Base-by-base conservation (phyloP, 805 yeast genomes). In the Hanseniaspora osmophila region DNA sequence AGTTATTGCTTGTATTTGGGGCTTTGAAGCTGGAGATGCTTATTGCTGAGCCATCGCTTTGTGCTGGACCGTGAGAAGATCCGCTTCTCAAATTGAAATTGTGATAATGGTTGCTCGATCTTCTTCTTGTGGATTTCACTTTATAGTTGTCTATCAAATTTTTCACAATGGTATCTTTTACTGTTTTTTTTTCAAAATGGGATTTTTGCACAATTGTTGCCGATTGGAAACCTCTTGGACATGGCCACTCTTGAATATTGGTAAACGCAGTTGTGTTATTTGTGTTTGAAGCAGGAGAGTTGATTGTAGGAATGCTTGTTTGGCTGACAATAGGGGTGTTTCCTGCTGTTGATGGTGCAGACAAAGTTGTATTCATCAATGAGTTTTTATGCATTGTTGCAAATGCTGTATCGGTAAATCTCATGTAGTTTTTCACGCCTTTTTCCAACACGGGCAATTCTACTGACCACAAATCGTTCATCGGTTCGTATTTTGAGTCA, bases 401-500 rank as follows among this genome's bases (percentile, higher is more conserved):
- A 1, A 52, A 47, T 0, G 64, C 62, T 12, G 58, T 57, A 35
- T 63, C 68, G 2, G 63, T 66, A 51, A 67, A 67, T 41, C 62
- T 60, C n/a, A 56, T 50, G 46, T 58, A 65, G 15, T 60, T 58
- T 11, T 62, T 56, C 37, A 61, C 63, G 40, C 64, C 68, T 33
- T 61, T 50, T 53, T 65, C 54, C 38, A 56, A 49, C 35, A 71
- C 58, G 1, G 65, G 58, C 4, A 68, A 48, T 41, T 68, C 70
- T 9, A 68, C 55, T 44, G 58, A 63, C 73, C 73, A 68, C 40
- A 68, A 47, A 52, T 68, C 73, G 33, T 61, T 55, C 49, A 67
- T 55, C 1, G 69, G 62, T 42, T 62, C 62, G 44, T 59, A 66
- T 5, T 50, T 49, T 16, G 51, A 48, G 37, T 59, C 59, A 19